Percentiles rank a stretch among this genome's conserved stretches.
Evolutionary conservation across 352 stramenopile genomes (phyloP).

Genomic region (Globisporangium iwayamae): DNA sequence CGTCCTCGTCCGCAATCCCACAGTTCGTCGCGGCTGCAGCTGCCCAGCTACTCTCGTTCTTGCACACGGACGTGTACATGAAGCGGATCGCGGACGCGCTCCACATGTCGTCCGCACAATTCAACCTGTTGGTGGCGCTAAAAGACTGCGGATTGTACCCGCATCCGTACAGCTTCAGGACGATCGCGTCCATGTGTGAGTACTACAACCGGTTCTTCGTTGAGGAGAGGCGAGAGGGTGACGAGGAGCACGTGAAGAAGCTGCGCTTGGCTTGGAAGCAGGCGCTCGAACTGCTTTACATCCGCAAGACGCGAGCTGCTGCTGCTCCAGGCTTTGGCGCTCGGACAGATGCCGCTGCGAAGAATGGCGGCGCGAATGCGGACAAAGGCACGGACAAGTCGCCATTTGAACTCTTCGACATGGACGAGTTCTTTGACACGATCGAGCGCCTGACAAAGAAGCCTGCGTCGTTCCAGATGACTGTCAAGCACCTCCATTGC

Average conservation of each 20-base stretch:
- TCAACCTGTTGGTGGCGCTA: conserved; percentile 65
- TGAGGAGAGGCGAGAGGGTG: conserved; percentile 25
- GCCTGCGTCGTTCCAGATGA: conserved; percentile 40
- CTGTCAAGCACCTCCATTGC: conserved; percentile 53
- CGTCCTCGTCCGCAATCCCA: conserved; percentile 14
- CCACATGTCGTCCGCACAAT: conserved; percentile 41
- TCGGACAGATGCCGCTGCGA: background rate
- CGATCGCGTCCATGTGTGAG: conserved; percentile 47
- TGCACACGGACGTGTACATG: conserved; percentile 43
- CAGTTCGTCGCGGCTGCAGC: conserved; percentile 29
- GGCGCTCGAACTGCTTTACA: conserved; percentile 56
- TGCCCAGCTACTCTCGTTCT: conserved; percentile 39
- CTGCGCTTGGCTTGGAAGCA: conserved; percentile 45
- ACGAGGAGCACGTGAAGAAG: conserved; percentile 29
- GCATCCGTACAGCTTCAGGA: conserved; percentile 40
- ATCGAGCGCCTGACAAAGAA: conserved; percentile 52
- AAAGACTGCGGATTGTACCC: conserved; percentile 47
- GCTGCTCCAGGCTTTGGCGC: background rate
- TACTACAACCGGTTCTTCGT: conserved; percentile 58
- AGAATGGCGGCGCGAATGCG: conserved; percentile 10
- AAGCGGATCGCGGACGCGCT: conserved; percentile 44
- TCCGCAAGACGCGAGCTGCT: conserved; percentile 42
- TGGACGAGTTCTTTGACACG: conserved; percentile 49
- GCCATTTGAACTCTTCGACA: conserved; percentile 58
- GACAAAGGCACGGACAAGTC: conserved; percentile 12